phyloP scores from a whole-genome alignment of 179 eudicot genomes.

The Sideroxylon spinosum region DNA sequence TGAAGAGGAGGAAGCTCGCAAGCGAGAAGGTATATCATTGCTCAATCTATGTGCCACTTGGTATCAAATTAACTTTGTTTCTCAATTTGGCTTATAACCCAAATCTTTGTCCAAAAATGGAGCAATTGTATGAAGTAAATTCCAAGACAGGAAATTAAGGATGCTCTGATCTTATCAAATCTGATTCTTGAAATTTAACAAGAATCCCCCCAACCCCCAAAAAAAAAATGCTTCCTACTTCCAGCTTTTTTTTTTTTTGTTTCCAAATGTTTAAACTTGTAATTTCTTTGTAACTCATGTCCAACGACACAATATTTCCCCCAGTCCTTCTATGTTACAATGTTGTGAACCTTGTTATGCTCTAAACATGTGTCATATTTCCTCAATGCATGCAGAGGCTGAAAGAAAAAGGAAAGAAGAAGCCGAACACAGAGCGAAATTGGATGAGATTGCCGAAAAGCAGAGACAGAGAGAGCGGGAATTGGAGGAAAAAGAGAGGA shows the following conservation, averaged over 20 bases:
- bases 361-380: background rate
- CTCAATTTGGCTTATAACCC: background rate
- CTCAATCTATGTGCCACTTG: no score
- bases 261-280: no score
- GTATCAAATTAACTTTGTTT: no score
- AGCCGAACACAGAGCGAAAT: constrained; percentile 64
- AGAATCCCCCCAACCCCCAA: no score
- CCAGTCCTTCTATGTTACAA: background rate
- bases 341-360: background rate
- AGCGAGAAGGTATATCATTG: constrained; percentile 54
- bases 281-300: no score
- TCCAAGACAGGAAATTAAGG: background rate
- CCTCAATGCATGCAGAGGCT: constrained; percentile 45
- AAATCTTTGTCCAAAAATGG: background rate
- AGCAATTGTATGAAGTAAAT: background rate
- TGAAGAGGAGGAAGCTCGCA: constrained; percentile 80
- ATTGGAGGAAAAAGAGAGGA: constrained; percentile 69
- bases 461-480: constrained; percentile 79
- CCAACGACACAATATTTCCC: no score
- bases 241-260: no score
- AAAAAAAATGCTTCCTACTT: no score
- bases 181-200: no score
- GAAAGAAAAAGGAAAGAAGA: constrained; percentile 78
- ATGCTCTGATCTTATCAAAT: background rate
- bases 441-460: constrained; percentile 82